A percentile compares a stretch with the other conserved stretches of the same genome.
These are phyloP conservation scores for Leccinum obscurum DNA, from an alignment of 768 basidiomycete genomes.

Conservation along the genomic window DNA sequence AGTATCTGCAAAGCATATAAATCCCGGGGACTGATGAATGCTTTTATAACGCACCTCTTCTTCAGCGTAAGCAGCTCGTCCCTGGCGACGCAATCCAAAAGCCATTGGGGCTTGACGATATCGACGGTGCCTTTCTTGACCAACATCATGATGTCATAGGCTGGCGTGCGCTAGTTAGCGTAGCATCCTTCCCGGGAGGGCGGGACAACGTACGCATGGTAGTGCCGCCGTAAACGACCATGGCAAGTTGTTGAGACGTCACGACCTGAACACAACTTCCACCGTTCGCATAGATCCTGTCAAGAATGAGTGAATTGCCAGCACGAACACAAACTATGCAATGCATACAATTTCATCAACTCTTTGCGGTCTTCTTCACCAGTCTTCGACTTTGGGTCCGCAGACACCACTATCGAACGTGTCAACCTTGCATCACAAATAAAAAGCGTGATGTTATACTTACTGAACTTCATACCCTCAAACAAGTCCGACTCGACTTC, in stretches of 20 bases:
- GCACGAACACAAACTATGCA: background rate
- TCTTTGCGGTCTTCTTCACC: conserved; percentile 69
- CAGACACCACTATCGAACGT: conserved; percentile 57
- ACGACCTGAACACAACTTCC: conserved; percentile 65
- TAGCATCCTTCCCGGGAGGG: background rate
- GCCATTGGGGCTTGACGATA: conserved; percentile 80
- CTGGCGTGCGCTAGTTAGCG: conserved; percentile 35
- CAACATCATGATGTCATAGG: conserved; percentile 67
- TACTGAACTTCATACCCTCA: conserved; percentile 77
- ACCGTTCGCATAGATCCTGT: conserved; percentile 70
- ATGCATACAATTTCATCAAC: conserved; percentile 61
- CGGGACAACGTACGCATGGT: conserved; percentile 57
- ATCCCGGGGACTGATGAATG: background rate
- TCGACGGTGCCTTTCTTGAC: conserved; percentile 71
- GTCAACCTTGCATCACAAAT: conserved; percentile 1
- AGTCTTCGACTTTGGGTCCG: conserved; percentile 70
- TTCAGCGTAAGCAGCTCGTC: conserved; percentile 57
- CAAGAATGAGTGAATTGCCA: conserved; percentile 3
- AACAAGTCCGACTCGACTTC: conserved; percentile 66
- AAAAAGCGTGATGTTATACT: conserved; percentile 26
- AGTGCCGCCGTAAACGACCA: conserved; percentile 69
- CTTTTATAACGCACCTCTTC: conserved; percentile 55
- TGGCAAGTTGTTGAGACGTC: conserved; percentile 49
- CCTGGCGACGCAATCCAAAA: conserved; percentile 68
- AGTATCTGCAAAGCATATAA: conserved; percentile 51